Conservation (phyloP, 129 eudicot species). For the Centella asiatica region DNA sequence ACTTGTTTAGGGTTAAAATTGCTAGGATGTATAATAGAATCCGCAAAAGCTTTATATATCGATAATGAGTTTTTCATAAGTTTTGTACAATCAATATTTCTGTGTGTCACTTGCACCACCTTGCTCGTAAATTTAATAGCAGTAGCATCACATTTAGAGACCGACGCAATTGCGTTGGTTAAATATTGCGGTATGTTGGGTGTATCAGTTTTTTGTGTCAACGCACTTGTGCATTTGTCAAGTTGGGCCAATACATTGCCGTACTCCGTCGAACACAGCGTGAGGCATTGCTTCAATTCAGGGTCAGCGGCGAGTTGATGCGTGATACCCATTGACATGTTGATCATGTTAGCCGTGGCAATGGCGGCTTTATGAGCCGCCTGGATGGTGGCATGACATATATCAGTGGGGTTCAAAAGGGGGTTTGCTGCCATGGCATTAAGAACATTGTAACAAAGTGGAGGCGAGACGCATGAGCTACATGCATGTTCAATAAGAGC, state of each 20-base stretch:
- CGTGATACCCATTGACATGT: background rate
- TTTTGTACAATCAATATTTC: background rate
- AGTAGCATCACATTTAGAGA: slow-evolving; percentile 5
- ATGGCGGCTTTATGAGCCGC: background rate
- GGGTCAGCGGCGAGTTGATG: background rate
- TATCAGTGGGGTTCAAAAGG: background rate
- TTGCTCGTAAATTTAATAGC: background rate
- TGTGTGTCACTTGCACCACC: background rate
- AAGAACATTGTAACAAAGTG: background rate
- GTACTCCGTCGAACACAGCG: background rate
- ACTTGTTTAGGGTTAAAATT: background rate
- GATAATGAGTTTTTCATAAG: background rate
- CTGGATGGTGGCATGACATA: background rate
- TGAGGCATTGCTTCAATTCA: background rate
- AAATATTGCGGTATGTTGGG: background rate
- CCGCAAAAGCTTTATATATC: slow-evolving; percentile 1
- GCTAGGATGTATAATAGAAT: background rate
- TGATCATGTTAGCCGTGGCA: background rate
- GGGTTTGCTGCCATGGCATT: background rate
- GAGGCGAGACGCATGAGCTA: background rate
- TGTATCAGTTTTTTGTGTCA: background rate
- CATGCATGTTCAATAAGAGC: slow-evolving; percentile 1
- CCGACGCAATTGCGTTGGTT: background rate
- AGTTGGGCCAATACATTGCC: background rate
- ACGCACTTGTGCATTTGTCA: background rate